Conservation (phyloP, 805 yeast species). For the Schizosaccharomyces japonicus region DNA sequence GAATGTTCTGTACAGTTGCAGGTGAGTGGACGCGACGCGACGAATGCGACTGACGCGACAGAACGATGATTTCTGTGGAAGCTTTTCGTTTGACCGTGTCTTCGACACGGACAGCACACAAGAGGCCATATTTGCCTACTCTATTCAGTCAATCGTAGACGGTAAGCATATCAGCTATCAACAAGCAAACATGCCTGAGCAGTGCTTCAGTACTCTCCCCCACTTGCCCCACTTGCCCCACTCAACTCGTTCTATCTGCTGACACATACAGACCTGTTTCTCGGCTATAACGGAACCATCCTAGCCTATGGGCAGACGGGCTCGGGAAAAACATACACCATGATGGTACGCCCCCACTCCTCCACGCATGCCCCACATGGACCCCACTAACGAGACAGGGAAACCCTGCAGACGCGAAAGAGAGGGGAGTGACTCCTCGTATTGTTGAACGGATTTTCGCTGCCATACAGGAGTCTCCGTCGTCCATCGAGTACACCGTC, state of each 20-base stretch:
- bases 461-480: constrained; percentile 23
- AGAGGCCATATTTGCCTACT: constrained; percentile 31
- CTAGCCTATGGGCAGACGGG: constrained; percentile 65
- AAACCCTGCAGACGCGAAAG: constrained; percentile 18
- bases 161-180: constrained; percentile 9
- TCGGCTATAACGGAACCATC: constrained; percentile 60
- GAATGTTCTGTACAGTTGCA: neutral
- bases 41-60: neutral
- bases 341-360: constrained; percentile 17
- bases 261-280: neutral
- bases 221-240: neutral
- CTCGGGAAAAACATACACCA: constrained; percentile 51
- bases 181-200: neutral
- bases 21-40: neutral
- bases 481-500: constrained; percentile 37
- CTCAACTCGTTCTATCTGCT: neutral
- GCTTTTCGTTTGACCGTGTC: constrained; percentile 41
- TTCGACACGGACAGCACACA: constrained; percentile 32
- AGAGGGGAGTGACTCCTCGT: constrained; percentile 47
- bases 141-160: constrained; percentile 37
- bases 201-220: neutral
- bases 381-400: constrained; percentile 25
- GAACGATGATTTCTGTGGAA: constrained; percentile 10
- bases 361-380: neutral
- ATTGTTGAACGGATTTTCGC: constrained; percentile 42